Base-by-base conservation (phyloP, 768 basidiomycete species). In the Glaciozyma antarctica region DNA sequence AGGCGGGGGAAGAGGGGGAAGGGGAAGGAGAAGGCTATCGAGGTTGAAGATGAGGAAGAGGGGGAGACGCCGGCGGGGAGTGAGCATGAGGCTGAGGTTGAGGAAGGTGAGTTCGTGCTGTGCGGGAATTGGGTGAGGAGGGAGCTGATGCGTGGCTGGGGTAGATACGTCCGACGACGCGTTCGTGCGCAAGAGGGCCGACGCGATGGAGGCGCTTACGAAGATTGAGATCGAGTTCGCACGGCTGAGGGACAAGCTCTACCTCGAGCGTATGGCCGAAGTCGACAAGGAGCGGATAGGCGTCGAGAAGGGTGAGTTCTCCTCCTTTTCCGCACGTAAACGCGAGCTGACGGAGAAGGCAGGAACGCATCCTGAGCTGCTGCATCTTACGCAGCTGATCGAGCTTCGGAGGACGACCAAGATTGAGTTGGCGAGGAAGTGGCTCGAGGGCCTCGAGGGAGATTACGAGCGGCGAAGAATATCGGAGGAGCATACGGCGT, bases 141-240 rank as follows among this genome's bases (percentile, higher is more conserved):
- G 63, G 57, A 34, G 56, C 58, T 24, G 51, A 58, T 60, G 61
- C 57, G 62, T 60, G 17, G 34, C 64, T 24, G 38, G 57, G 59
- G 56, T 60, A 70, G 69, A 63, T 17, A 65, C 87, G 86, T 53
- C 86, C 86, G 70, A 71, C 53, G 70, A 53, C 10, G 49, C 63
- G 8, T 41, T 57, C 54, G 63, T 69, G 52, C 72, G 67, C 1
- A 87, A 89, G 75, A 82, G 89, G 26, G 86, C 85, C 5, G 91
- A 94, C 73, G 91, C 91, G 0, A 81, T 98, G 63, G 90, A 92
- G 64, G 86, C 87, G 0, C 79, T 97, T 10, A 87, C 93, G 5
- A 82, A 81, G 53, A 93, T 99, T 71, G 94, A 99, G 74, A 84
- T 97, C 77, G 90, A 88, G 73, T 95, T 92, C 76, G 92, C 93